These are phyloP conservation scores for Akanthomyces muscarius DNA, from an alignment of 2,329 filamentous ascomycete genomes.

Conservation along the genomic window DNA sequence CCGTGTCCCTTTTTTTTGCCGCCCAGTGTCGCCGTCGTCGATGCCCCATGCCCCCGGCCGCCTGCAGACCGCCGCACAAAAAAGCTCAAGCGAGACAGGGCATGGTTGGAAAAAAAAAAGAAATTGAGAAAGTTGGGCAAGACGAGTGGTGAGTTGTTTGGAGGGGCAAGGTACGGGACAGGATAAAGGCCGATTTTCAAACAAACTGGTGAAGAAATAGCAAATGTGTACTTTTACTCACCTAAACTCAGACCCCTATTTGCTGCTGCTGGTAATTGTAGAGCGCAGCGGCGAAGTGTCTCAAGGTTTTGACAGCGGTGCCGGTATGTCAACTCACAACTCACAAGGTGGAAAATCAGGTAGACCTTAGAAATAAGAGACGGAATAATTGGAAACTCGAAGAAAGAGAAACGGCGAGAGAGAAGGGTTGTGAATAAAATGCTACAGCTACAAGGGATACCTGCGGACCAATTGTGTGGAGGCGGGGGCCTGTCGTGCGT, in stretches of 20 bases:
- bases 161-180: not conserved
- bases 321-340: not conserved
- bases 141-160: too few relatives aligned
- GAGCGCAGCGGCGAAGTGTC: not conserved
- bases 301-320: not conserved
- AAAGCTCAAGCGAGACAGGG: slow-evolving; percentile 15
- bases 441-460: not conserved
- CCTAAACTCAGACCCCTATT: slow-evolving; percentile 7
- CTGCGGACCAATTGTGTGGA: slow-evolving; percentile 6
- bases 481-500: slow-evolving; percentile 7
- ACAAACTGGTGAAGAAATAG: not conserved
- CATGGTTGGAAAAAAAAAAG: not conserved
- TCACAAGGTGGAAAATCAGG: not conserved
- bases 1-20: not conserved
- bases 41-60: slow-evolving; percentile 7
- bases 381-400: not conserved
- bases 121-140: not conserved
- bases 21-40: not conserved
- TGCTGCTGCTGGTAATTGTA: not conserved
- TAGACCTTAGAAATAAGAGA: not conserved
- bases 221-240: not conserved
- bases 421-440: not conserved
- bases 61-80: slow-evolving; percentile 15
- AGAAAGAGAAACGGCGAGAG: not conserved
- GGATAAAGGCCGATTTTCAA: not conserved